phyloP scores from a whole-genome alignment of 1,284 basidiomycete genomes.

The Ceratobasidium sp. region DNA sequence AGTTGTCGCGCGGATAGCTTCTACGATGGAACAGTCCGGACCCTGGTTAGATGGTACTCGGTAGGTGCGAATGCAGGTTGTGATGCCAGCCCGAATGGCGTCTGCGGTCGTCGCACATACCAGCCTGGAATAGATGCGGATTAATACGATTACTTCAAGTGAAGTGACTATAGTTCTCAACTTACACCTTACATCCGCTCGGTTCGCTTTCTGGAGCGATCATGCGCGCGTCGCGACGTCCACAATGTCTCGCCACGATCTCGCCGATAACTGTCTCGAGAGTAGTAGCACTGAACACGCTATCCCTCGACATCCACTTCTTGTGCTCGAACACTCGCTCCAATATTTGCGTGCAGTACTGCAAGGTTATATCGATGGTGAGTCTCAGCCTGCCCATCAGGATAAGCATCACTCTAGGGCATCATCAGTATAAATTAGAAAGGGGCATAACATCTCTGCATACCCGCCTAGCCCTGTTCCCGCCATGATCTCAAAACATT shows the following conservation, averaged over 20 bases:
- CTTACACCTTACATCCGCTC: background rate
- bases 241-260: no score
- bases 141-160: background rate
- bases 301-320: no score
- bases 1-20: slow-evolving; percentile 1
- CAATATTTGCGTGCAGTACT: slow-evolving; percentile 48
- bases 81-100: background rate
- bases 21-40: background rate
- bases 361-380: slow-evolving; percentile 51
- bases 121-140: background rate
- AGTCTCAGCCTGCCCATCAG: slow-evolving; percentile 53
- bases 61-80: background rate
- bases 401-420: slow-evolving; percentile 51
- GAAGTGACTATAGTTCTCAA: no score
- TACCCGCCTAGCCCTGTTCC: slow-evolving; percentile 51
- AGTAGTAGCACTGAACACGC: no score
- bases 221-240: no score
- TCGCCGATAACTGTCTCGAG: no score
- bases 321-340: slow-evolving; percentile 1
- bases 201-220: no score
- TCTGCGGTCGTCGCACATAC: background rate
- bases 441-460: background rate
- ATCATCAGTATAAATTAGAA: background rate
- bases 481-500: slow-evolving; percentile 53
- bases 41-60: background rate